Base-by-base conservation (phyloP, 345 rosid genomes). In the Streptanthus diversifolius region DNA sequence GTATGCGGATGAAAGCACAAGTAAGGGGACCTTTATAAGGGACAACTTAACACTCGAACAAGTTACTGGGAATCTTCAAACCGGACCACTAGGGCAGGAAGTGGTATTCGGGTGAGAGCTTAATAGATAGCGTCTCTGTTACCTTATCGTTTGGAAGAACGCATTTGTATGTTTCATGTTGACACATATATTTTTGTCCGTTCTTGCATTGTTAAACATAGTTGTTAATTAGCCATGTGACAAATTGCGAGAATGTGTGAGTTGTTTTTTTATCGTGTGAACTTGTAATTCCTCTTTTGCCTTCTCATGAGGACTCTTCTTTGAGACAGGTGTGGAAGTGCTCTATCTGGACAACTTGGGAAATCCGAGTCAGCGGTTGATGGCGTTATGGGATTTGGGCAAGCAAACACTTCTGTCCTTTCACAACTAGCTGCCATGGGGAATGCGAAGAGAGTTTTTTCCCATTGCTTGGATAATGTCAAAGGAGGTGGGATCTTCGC, bases 341-440 rank as follows among this genome's bases (percentile, higher is more conserved):
- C 77, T 69, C 97, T 86, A 78, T 86, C 97, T 19, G 98, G 96
- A 39, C 86, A 83, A 37, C 79, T 90, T 33, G 88, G 85, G 18
- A 36, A 82, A 15, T 76, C 92, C 37, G 84, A 79, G 2, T 85
- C 84, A 68, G 97, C 98, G 72, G 80, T 90, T 73, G 97, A 91
- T 77, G 98, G 97, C 13, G 85, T 93, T 63, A 68, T 93, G 79
- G 98, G 98, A 44, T 87, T 93, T 74, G 98, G 98, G 52, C 92
- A 93, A 71, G 59, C 93, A 59, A 89, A 87, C 68, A 82, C 97
- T 39, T 93, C 97, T 62, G 51, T 91, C 74, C 72, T 93, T 76
- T 89, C 98, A 48, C 98, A 93, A 83, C 83, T 93, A 53, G 87
- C 97, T 70, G 73, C 83, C 0, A 68, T 87, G 8, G 91, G 95